Evolutionary conservation across 1,284 basidiomycete species (phyloP).

Genomic region (Boletus hoseneyae): DNA sequence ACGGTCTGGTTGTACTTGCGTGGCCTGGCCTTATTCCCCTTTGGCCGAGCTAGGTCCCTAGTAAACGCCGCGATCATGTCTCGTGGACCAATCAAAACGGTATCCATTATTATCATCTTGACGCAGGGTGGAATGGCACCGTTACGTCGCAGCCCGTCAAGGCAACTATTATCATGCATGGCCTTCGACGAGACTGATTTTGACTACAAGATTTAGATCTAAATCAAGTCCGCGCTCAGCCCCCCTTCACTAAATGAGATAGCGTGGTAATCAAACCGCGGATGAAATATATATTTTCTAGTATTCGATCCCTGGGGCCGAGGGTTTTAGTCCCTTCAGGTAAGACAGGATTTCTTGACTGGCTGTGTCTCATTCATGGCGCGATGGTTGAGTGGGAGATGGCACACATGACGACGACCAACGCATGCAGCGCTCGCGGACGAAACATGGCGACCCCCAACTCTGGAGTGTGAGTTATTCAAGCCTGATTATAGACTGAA

Average conservation of each 20-base stretch:
- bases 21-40: conserved; percentile 2
- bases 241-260: conserved; percentile 18
- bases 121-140: conserved; percentile 4
- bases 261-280: conserved; percentile 24
- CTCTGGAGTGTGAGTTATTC: neutral
- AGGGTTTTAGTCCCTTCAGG: conserved; percentile 18
- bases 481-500: neutral
- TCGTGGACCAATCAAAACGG: conserved; percentile 15
- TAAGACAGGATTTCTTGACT: conserved; percentile 10
- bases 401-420: neutral
- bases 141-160: conserved; percentile 9
- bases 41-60: conserved; percentile 4
- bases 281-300: conserved; percentile 12
- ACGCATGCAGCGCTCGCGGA: neutral
- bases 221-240: conserved; percentile 1
- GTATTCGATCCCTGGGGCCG: conserved; percentile 25
- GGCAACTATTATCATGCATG: conserved; percentile 3
- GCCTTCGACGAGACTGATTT: conserved; percentile 26
- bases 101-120: conserved; percentile 7
- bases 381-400: conserved; percentile 9
- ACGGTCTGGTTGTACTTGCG: neutral
- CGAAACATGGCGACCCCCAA: neutral
- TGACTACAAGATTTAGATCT: conserved; percentile 23
- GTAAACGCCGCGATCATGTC: conserved; percentile 14
- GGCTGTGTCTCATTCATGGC: neutral